A percentile compares a stretch with the other conserved stretches of the same genome.
Evolutionary conservation across 1,284 basidiomycete genomes (phyloP).

Genomic region (Tylopilus orsonianus): DNA sequence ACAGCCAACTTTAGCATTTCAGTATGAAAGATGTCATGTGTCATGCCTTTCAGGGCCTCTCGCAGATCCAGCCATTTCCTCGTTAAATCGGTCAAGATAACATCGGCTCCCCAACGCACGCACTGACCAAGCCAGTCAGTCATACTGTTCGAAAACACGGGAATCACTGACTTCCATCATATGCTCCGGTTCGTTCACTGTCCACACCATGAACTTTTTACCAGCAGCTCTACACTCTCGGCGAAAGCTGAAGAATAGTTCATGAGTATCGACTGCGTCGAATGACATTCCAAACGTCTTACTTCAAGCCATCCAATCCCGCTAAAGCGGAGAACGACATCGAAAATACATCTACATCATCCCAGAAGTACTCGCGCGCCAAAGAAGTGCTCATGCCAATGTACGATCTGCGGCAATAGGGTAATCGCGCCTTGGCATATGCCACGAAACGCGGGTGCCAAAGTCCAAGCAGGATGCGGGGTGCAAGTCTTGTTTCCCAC

Average conservation of each 20-base stretch:
- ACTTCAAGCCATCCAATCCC: conserved; percentile 68
- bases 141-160: neutral
- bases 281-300: conserved; percentile 29
- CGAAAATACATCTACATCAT: conserved; percentile 85
- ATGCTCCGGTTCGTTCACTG: conserved; percentile 86
- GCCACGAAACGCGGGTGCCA: conserved; percentile 93
- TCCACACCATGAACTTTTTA: conserved; percentile 95
- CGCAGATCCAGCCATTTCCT: conserved; percentile 77
- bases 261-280: conserved; percentile 14
- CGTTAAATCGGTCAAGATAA: conserved; percentile 88
- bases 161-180: conserved; percentile 82
- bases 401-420: conserved; percentile 83
- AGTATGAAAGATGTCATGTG: neutral
- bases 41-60: conserved; percentile 60
- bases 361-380: conserved; percentile 89
- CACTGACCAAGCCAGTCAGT: conserved; percentile 44
- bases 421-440: conserved; percentile 74
- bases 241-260: conserved; percentile 59
- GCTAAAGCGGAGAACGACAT: conserved; percentile 79
- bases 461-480: conserved; percentile 85
- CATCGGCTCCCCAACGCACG: conserved; percentile 87
- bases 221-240: conserved; percentile 75
- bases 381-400: conserved; percentile 74
- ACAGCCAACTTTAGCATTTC: conserved; percentile 8
- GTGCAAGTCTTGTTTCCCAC: conserved; percentile 83